Evolutionary conservation across 2,329 filamentous ascomycete species (phyloP).

Genomic region (Knoxdaviesia capensis): DNA sequence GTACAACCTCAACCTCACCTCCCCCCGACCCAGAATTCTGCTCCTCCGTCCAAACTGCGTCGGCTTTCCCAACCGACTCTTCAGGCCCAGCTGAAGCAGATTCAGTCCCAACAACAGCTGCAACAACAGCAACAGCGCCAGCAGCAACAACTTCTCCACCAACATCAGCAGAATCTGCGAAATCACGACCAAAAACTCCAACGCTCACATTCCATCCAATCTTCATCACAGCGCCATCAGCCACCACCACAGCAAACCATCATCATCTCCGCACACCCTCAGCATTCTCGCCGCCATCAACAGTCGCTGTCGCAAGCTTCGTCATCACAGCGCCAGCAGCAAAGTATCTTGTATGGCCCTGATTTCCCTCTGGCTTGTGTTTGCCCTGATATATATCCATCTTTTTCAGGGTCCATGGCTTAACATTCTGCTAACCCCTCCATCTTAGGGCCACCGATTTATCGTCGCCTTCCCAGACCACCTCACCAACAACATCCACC

Average conservation of each 20-base stretch:
- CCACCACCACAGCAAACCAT: not conserved
- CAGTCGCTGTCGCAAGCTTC: too few species aligned
- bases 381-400: too few species aligned
- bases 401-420: too few species aligned
- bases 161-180: constrained; percentile 9
- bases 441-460: too few species aligned
- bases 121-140: constrained; percentile 6
- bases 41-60: not conserved
- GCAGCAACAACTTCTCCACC: constrained; percentile 2
- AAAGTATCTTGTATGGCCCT: too few species aligned
- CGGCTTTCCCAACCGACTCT: constrained; percentile 1
- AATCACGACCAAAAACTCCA: not conserved
- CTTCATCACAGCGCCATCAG: constrained; percentile 1
- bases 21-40: not conserved
- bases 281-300: constrained; percentile 1
- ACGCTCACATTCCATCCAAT: not conserved
- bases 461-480: too few species aligned
- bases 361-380: too few species aligned
- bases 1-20: not conserved
- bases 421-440: too few species aligned
- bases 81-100: constrained; percentile 4
- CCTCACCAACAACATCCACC: too few species aligned
- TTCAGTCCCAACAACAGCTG: constrained; percentile 3
- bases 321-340: too few species aligned
- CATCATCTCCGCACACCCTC: constrained; percentile 1